A percentile compares a stretch with the other conserved stretches of the same genome.
These are phyloP conservation scores for Kandelia obovata DNA, from an alignment of 345 rosid species.

Conservation along the genomic window DNA sequence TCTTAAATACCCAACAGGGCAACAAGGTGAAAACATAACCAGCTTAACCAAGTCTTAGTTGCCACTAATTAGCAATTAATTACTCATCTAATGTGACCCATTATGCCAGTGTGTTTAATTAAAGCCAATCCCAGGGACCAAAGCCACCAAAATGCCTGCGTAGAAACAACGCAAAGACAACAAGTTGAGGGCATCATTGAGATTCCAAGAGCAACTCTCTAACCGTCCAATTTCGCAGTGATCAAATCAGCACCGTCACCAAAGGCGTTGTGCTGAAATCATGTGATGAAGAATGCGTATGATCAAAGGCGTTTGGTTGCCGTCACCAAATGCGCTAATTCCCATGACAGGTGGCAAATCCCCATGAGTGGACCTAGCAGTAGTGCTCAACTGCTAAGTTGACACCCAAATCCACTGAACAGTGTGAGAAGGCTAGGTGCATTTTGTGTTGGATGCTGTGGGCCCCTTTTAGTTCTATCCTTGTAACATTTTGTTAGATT, in stretches of 20 bases:
- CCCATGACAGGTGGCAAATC: conserved; percentile 35
- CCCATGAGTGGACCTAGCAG: conserved; percentile 21
- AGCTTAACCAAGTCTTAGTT: too few relatives aligned
- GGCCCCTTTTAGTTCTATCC: too few relatives aligned
- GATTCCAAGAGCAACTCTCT: conserved; percentile 8
- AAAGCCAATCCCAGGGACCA: conserved; percentile 3
- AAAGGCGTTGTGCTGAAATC: not conserved
- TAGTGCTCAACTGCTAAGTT: not conserved
- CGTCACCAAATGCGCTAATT: conserved; percentile 19
- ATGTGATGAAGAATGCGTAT: not conserved
- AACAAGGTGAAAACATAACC: too few relatives aligned
- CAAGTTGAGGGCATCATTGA: conserved; percentile 5
- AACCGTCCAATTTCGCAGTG: conserved; percentile 6
- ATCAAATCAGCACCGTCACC: conserved; percentile 13
- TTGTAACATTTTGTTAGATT: too few relatives aligned
- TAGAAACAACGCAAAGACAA: conserved; percentile 27
- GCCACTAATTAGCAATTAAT: not conserved
- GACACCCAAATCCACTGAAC: not conserved
- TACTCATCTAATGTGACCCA: not conserved
- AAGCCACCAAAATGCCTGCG: conserved; percentile 24
- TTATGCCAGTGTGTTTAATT: not conserved
- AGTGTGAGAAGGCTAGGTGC: not conserved
- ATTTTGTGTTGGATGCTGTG: not conserved
- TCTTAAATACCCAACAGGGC: not conserved
- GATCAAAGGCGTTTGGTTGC: conserved; percentile 15